These are phyloP conservation scores for Pascua guehoae DNA, from an alignment of 1,284 basidiomycete species.

Conservation along the genomic window DNA sequence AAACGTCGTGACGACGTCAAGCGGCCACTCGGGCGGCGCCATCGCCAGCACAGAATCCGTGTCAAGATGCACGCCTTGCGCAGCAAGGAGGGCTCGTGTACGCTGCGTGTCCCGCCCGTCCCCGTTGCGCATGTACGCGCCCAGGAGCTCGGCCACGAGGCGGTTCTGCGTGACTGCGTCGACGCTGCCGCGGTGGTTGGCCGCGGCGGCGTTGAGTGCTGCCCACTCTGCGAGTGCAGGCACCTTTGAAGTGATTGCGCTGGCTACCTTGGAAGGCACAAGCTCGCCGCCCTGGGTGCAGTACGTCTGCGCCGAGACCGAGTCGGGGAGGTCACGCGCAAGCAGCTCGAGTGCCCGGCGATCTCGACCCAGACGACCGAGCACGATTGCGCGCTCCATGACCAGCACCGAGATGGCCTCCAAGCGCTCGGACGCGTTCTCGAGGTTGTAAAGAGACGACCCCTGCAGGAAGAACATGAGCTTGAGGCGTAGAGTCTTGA, in stretches of 20 bases:
- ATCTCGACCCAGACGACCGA: conserved; percentile 70
- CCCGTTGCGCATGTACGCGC: conserved; percentile 76
- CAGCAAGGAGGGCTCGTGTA: conserved; percentile 66
- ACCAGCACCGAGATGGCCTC: conserved; percentile 54
- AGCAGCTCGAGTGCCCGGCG: conserved; percentile 64
- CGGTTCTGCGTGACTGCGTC: conserved; percentile 59
- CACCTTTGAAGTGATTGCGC: conserved; percentile 44
- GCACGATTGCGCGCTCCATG: conserved; percentile 72
- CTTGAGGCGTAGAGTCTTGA: conserved; percentile 70
- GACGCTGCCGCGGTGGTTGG: conserved; percentile 50
- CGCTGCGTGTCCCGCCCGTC: conserved; percentile 71
- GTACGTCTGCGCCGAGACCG: conserved; percentile 73
- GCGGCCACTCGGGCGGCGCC: conserved; percentile 70
- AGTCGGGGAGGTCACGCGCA: conserved; percentile 67
- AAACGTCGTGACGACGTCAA: conserved; percentile 69
- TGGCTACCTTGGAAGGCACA: conserved; percentile 61
- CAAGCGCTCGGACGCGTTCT: conserved; percentile 54
- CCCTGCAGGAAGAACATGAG: conserved; percentile 72
- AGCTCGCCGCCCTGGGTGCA: conserved; percentile 70
- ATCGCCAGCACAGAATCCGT: conserved; percentile 67
- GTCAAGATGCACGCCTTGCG: conserved; percentile 75
- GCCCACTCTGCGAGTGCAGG: conserved; percentile 58
- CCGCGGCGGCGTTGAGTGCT: conserved; percentile 50
- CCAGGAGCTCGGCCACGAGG: conserved; percentile 65
- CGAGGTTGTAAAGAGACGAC: conserved; percentile 63